phyloP scores from a whole-genome alignment of 768 basidiomycete species.

The Hypsizygus marmoreus region DNA sequence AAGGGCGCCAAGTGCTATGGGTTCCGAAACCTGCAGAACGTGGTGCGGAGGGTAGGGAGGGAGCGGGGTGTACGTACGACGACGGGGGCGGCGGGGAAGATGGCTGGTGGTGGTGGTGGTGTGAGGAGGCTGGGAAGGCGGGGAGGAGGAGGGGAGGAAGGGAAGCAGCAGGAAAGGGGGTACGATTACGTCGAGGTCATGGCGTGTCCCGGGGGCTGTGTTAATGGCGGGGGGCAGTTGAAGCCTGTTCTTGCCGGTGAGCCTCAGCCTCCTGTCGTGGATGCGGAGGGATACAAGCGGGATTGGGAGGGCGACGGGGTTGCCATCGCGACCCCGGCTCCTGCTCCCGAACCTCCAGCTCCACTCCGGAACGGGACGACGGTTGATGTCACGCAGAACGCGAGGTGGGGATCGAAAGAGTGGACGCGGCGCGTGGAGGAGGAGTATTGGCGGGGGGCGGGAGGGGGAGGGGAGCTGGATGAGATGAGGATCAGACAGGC shows the following conservation, averaged over 20 bases:
- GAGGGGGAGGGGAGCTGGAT: not conserved
- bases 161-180: slow-evolving; percentile 40
- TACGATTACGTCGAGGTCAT: slow-evolving; percentile 98
- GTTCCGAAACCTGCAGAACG: slow-evolving; percentile 95
- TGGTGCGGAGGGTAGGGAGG: slow-evolving; percentile 90
- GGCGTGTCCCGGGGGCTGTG: slow-evolving; percentile 98
- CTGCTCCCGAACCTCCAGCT: not conserved
- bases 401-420: slow-evolving; percentile 80
- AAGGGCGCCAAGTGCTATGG: slow-evolving; percentile 96
- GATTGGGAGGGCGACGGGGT: slow-evolving; percentile 64
- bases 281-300: slow-evolving; percentile 69
- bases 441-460: slow-evolving; percentile 68
- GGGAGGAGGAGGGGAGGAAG: slow-evolving; percentile 34
- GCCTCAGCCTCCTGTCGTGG: slow-evolving; percentile 22
- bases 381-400: slow-evolving; percentile 36
- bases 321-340: slow-evolving; percentile 20
- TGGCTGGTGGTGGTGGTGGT: slow-evolving; percentile 25
- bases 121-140: slow-evolving; percentile 23
- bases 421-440: slow-evolving; percentile 83
- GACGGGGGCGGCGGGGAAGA: slow-evolving; percentile 64
- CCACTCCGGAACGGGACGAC: not conserved
- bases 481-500: slow-evolving; percentile 18
- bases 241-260: slow-evolving; percentile 31
- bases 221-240: slow-evolving; percentile 95
- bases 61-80: slow-evolving; percentile 76